Conservation (phyloP, 306 rosid species). For the Quercus wislizeni region DNA sequence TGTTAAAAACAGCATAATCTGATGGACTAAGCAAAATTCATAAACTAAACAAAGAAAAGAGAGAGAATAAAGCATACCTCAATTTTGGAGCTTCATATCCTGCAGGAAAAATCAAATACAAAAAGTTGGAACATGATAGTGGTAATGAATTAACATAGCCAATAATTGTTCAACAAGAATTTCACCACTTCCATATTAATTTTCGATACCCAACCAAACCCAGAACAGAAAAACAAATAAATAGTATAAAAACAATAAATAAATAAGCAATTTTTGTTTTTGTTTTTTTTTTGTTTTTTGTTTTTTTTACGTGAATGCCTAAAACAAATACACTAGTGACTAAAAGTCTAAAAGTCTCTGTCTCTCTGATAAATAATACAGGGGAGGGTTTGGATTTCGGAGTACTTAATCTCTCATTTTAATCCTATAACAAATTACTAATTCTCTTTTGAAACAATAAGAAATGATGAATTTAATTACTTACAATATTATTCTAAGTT, state of each 20-base stretch:
- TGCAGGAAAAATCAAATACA: constrained; percentile 32
- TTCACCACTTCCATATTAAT: neutral
- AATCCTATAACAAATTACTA: too few relatives aligned
- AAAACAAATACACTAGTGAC: too few relatives aligned
- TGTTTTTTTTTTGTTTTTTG: too few relatives aligned
- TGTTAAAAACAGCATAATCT: neutral
- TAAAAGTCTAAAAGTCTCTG: too few relatives aligned
- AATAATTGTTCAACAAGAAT: neutral
- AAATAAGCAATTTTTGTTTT: neutral
- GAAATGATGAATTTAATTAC: too few relatives aligned
- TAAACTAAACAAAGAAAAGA: neutral
- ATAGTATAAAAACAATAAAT: neutral
- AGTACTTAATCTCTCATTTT: too few relatives aligned
- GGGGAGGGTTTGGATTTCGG: too few relatives aligned
- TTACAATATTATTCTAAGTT: too few relatives aligned
- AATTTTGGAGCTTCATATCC: constrained; percentile 79
- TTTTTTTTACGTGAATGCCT: neutral
- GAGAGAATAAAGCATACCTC: constrained; percentile 39
- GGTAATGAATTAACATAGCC: neutral
- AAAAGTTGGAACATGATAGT: constrained; percentile 13
- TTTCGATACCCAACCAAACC: neutral
- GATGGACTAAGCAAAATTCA: neutral
- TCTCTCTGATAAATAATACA: too few relatives aligned
- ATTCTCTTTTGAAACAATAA: too few relatives aligned
- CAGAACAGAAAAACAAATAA: neutral